Base-by-base conservation (phyloP, 345 rosid species). In the Sisymbrium altissimum region DNA sequence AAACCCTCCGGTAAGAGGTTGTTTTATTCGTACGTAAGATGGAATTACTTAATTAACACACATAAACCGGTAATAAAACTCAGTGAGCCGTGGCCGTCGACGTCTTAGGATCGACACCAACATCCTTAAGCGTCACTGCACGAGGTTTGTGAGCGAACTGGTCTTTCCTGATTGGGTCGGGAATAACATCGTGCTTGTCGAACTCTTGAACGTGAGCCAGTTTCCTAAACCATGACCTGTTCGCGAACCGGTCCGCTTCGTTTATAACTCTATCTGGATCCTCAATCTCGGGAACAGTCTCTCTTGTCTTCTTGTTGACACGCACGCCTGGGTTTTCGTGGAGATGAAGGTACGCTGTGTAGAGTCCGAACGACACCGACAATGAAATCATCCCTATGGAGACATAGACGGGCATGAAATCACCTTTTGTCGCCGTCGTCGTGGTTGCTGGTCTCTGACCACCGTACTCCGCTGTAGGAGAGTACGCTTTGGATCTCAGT, bases 271-370 rank as follows among this genome's bases (percentile, higher is more conserved):
- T 58, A 0, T 89, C 96, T 0, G 97, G 97, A 18, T 88, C 85
- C 29, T 77, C 86, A n/a, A 92, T 78, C 76, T 95, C 99, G 0
- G 89, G 89, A 5, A 92, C n/a, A 0, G 70, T 89, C 87, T 84
- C 96, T 40, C 97, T 79, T 5, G 10, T 64, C 87, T 85, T 87
- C 91, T 87, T 95, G 75, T 48, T 85, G 52, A 86, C 84, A 1
- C 85, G 80, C 45, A 95, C 99, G 1, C 64, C 17, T 0, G 97
- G 97, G 4, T 88, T 79, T 75, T 85, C 54, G 62, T 50, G 12
- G 44, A 95, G 81, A 41, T 95, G 90, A 35, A 72, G 97, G 81
- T 60, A 81, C 27, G 79, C 86, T 7, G 98, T 90, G 84, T 69
- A 65, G 0, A 83, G 43, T 15, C 92, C 99, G 7, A 95, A 78